phyloP scores from a whole-genome alignment of 768 basidiomycete genomes.

The Agaricus sinodeliciosus region DNA sequence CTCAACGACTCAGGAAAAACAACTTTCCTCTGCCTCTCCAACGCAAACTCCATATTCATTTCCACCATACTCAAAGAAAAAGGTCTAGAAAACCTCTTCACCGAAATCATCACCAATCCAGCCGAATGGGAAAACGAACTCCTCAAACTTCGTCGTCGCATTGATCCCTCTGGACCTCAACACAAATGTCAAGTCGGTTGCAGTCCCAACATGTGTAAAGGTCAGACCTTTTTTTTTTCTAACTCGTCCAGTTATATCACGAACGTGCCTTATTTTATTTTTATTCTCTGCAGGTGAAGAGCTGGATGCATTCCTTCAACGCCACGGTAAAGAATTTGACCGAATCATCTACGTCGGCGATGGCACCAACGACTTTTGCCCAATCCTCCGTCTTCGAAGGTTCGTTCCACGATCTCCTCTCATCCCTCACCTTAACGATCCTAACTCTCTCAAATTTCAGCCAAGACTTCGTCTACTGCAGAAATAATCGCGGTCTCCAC shows the following conservation, averaged over 20 bases:
- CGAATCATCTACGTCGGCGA: slow-evolving; percentile 90
- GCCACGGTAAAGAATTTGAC: slow-evolving; percentile 58
- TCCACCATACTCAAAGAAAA: slow-evolving; percentile 83
- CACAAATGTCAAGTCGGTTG: slow-evolving; percentile 87
- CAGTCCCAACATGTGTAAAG: slow-evolving; percentile 98
- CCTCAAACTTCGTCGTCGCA: slow-evolving; percentile 67
- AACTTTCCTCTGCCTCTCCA: slow-evolving; percentile 88
- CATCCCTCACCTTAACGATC: background rate
- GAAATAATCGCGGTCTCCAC: slow-evolving; percentile 72
- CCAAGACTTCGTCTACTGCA: slow-evolving; percentile 78
- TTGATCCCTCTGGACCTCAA: slow-evolving; percentile 72
- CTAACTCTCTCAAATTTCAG: slow-evolving; percentile 29
- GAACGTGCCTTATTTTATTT: too few relatives aligned
- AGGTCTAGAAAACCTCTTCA: slow-evolving; percentile 65
- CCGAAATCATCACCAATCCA: slow-evolving; percentile 88
- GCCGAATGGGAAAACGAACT: slow-evolving; percentile 75
- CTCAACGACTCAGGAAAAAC: slow-evolving; percentile 64
- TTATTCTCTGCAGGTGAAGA: slow-evolving; percentile 64
- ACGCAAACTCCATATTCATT: slow-evolving; percentile 91
- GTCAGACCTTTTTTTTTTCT: slow-evolving; percentile 25
- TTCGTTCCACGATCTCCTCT: slow-evolving; percentile 22
- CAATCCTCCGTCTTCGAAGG: slow-evolving; percentile 74
- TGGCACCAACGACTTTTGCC: slow-evolving; percentile 94
- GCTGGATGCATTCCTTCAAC: slow-evolving; percentile 70
- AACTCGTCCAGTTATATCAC: too few relatives aligned